These are phyloP conservation scores for Prinsepia uniflora DNA, from an alignment of 306 rosid species.

Conservation along the genomic window DNA sequence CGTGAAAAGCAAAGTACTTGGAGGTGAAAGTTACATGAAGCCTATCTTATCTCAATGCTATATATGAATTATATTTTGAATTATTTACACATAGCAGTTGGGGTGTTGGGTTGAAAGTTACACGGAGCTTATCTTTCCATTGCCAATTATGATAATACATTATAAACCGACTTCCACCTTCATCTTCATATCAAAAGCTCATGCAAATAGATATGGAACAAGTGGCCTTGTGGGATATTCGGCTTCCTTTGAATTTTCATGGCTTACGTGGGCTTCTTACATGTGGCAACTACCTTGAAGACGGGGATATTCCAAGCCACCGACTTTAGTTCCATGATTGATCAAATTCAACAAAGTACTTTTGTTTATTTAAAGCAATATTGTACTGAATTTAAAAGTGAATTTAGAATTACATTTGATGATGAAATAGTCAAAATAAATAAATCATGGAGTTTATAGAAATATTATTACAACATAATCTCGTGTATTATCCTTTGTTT, in stretches of 20 bases:
- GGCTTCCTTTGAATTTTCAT: neutral
- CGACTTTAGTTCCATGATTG: neutral
- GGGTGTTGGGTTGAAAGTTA: conserved; percentile 13
- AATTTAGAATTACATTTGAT: no score
- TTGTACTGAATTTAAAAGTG: no score
- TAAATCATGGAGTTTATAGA: no score
- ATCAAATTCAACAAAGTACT: neutral
- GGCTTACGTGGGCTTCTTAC: neutral
- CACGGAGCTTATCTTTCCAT: conserved; percentile 12
- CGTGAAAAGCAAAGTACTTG: no score
- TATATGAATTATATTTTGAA: neutral
- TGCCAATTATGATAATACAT: neutral
- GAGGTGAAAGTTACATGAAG: conserved; percentile 8
- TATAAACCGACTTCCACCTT: neutral
- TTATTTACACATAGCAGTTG: neutral
- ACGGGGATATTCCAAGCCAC: neutral
- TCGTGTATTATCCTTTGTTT: no score
- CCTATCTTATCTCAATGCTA: conserved; percentile 10
- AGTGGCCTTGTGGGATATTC: neutral
- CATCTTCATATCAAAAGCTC: neutral
- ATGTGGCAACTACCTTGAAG: conserved; percentile 3
- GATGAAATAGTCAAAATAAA: no score
- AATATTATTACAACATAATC: neutral
- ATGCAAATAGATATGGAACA: neutral
- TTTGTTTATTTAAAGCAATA: neutral